phyloP scores from a whole-genome alignment of 345 rosid genomes.

The Eucalyptus regnans region DNA sequence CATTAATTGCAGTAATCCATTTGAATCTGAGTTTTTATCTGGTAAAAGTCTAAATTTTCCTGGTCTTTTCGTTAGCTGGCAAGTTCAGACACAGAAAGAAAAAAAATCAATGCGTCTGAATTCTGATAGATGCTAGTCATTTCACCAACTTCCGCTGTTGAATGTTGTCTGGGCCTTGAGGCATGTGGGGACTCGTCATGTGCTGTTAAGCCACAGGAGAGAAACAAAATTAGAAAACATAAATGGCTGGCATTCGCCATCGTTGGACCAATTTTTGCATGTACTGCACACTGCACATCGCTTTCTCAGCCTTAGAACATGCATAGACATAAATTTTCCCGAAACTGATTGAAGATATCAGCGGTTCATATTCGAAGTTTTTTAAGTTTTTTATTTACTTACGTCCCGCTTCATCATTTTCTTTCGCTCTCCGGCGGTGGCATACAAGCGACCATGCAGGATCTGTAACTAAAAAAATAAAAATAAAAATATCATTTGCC shows the following conservation, averaged over 20 bases:
- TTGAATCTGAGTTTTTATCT: neutral
- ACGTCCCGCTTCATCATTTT: neutral
- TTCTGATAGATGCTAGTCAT: neutral
- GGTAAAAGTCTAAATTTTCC: neutral
- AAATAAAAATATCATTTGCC: neutral
- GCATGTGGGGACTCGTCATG: neutral
- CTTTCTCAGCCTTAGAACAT: conserved; percentile 26
- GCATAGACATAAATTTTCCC: neutral
- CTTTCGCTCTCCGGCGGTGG: neutral
- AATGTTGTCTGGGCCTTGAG: neutral
- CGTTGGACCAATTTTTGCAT: neutral
- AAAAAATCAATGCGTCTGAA: neutral
- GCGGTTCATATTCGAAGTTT: neutral
- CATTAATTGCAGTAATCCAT: neutral
- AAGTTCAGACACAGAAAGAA: neutral
- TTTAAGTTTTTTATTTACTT: neutral
- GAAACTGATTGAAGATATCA: neutral
- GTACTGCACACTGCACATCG: neutral
- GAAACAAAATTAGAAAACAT: conserved; percentile 17
- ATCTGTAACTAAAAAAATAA: neutral
- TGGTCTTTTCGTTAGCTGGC: neutral
- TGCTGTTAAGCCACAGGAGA: neutral
- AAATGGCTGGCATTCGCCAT: neutral
- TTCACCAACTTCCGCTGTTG: neutral
- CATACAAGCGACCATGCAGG: neutral